Evolutionary conservation across 345 rosid genomes (phyloP), one percentile per base, ranked within the genome.

Genomic region (Trapa incisa): DNA sequence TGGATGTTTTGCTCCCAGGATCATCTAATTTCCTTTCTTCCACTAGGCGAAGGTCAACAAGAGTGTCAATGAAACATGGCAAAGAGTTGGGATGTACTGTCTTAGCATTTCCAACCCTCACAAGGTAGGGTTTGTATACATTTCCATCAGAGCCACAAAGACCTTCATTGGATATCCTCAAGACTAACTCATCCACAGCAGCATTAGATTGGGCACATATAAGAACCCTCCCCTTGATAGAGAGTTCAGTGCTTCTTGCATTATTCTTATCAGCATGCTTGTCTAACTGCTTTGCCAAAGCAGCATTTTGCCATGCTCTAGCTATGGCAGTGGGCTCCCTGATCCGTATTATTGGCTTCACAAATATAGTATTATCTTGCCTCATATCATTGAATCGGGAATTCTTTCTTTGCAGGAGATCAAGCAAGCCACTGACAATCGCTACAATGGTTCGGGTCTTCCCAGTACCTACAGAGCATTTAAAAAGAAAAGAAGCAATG

Each of bases 141-240:
- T 83, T 82, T 64, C 97, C 98, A 80, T 90, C 91, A 66, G 83
- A 68, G n/a, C 94, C 94, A 71, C 83, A 81, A 52, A 93, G 95
- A 56, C 98, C 97, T 76, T 82, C 82, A 72, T 77, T 77, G 58
- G 86, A 78, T 75, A 93, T 84, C 72, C 98, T 85, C 70, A 94
- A 84, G 62, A 93, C 97, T 76, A 93, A 76, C 77, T 93, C 98
- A 79, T 93, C 98, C 79, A 93, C 98, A 47, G 98, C 98, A 65
- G 98, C 98, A 83, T 93, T 93, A 70, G 98, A 93, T 77, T 93
- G 98, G 64, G 98, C 97, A 74, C 98, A 93, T 67, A 93, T 76
- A 64, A 93, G 81, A 70, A 93, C 91, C 77, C 98, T 93, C 79
- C 87, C 87, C 73, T 79, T 86, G 29, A 73, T 68, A 73, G 78